These are phyloP conservation scores for Backusella tarrabulga DNA, from an alignment of 192 early-diverging fungal species.

Conservation along the genomic window DNA sequence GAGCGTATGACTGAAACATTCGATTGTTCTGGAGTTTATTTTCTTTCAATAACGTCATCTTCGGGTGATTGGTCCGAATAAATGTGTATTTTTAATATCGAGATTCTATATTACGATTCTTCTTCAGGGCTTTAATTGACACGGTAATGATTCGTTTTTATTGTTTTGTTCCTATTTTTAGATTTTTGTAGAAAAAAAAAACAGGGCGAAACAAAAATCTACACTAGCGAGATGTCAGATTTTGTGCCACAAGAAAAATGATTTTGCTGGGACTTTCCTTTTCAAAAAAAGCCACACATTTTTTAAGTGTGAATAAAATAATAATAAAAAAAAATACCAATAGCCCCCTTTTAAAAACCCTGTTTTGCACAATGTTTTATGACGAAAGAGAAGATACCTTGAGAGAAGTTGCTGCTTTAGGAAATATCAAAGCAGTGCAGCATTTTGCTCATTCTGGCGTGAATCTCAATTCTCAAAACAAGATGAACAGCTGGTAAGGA, in stretches of 20 bases:
- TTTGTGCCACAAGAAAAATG: background rate
- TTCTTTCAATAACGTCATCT: too few species aligned
- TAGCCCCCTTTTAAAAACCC: background rate
- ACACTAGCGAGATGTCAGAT: too few species aligned
- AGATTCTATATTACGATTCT: too few species aligned
- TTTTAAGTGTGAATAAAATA: background rate
- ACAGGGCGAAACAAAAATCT: too few species aligned
- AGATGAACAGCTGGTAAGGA: constrained; percentile 67
- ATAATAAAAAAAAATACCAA: background rate
- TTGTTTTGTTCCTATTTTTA: too few species aligned
- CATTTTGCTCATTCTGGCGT: constrained; percentile 64
- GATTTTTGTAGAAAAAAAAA: too few species aligned
- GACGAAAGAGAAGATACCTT: constrained; percentile 38
- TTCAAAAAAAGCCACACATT: background rate
- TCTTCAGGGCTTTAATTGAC: too few species aligned
- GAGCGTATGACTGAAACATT: too few species aligned
- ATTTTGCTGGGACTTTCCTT: background rate
- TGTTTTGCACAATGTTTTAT: constrained; percentile 17
- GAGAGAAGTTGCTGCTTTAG: constrained; percentile 54
- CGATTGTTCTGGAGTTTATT: too few species aligned
- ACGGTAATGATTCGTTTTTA: too few species aligned
- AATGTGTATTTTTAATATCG: too few species aligned
- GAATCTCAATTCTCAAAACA: constrained; percentile 67
- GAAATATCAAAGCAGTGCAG: constrained; percentile 66
- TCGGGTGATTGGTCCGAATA: too few species aligned